Evolutionary conservation across 352 stramenopile species (phyloP).

Genomic region (Globisporangium spiculum): DNA sequence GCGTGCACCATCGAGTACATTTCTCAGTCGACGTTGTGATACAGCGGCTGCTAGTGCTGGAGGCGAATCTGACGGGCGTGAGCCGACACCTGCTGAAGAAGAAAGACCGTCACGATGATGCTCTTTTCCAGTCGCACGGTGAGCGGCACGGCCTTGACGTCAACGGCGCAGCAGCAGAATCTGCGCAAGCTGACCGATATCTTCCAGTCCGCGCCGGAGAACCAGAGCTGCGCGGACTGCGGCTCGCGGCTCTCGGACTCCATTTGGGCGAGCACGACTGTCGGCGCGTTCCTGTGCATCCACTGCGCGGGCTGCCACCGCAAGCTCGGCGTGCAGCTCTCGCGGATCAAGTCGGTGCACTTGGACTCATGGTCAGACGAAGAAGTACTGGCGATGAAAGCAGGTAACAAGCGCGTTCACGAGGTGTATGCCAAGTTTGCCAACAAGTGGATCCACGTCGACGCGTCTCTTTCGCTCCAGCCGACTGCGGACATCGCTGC

Average conservation of each 20-base stretch:
- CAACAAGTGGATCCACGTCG: constrained; percentile 49
- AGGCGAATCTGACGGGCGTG: no score
- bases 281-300: constrained; percentile 95
- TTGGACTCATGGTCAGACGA: constrained; percentile 77
- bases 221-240: constrained; percentile 83
- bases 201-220: constrained; percentile 52
- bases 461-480: constrained; percentile 35
- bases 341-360: constrained; percentile 78
- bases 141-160: constrained; percentile 20
- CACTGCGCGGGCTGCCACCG: constrained; percentile 94
- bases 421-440: constrained; percentile 57
- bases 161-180: constrained; percentile 32
- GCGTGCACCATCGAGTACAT: neutral
- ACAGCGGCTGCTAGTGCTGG: neutral
- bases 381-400: constrained; percentile 66
- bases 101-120: constrained; percentile 26
- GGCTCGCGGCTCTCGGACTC: constrained; percentile 61
- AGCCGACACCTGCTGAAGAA: neutral
- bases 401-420: constrained; percentile 66
- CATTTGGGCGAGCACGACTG: constrained; percentile 93
- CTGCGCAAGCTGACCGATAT: constrained; percentile 62
- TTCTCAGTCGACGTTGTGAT: neutral
- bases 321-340: constrained; percentile 94
- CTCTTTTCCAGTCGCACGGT: constrained; percentile 33
- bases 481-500: constrained; percentile 35